phyloP scores from a whole-genome alignment of 495 filamentous ascomycete species.

The Penicillium simplicissimum region DNA sequence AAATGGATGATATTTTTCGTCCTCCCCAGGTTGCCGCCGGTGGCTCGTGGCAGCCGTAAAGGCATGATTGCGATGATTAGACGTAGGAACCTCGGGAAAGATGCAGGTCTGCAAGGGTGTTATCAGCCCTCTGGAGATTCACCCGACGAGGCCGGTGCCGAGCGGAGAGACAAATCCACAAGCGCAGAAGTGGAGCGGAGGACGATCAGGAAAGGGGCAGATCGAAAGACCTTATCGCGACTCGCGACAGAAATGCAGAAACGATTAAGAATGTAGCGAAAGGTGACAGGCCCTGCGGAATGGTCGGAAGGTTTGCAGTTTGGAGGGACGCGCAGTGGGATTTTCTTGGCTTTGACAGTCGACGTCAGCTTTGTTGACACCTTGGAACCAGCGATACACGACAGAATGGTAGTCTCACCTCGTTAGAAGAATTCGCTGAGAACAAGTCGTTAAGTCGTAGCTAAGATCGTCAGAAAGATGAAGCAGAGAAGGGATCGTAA shows the following conservation, averaged over 20 bases:
- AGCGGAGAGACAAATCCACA: conserved; percentile 1
- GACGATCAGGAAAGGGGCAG: not conserved
- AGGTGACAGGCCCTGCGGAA: conserved; percentile 5
- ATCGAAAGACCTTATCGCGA: not conserved
- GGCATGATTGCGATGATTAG: conserved; percentile 26
- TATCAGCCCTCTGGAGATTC: conserved; percentile 17
- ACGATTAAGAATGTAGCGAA: conserved; percentile 2
- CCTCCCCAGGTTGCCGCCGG: conserved; percentile 41
- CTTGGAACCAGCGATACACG: not conserved
- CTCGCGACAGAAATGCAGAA: not conserved
- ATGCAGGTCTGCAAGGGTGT: conserved; percentile 28
- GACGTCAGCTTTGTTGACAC: conserved; percentile 7
- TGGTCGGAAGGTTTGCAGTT: not conserved
- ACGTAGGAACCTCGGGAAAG: not conserved
- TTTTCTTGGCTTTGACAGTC: conserved; percentile 4
- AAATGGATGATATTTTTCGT: conserved; percentile 53
- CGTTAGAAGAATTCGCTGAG: not conserved
- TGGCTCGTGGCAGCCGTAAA: conserved; percentile 34
- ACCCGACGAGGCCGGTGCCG: conserved; percentile 12
- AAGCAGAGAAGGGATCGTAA: not conserved
- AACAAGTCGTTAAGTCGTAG: not conserved
- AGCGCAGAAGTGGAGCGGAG: not conserved
- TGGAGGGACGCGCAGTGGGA: conserved; percentile 8
- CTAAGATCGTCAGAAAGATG: not conserved
- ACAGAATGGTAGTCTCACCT: not conserved